Base-by-base conservation (phyloP, 352 stramenopile species). In the Achlya hypogyna region DNA sequence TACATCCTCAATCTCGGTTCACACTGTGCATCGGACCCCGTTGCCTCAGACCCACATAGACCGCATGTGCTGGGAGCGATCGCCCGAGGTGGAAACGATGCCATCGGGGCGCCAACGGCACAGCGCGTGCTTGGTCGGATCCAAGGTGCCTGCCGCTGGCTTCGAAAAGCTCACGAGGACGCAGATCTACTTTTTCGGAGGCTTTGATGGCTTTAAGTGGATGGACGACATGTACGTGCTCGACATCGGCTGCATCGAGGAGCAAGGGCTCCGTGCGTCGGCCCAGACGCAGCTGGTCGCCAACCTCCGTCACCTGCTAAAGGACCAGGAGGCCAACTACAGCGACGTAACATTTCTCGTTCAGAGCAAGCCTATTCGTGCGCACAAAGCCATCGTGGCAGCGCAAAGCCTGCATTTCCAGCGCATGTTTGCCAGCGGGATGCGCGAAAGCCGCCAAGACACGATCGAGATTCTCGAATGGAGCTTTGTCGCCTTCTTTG, bases 161-260 rank as follows among this genome's bases (percentile, higher is more conserved):
- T 23, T 5, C 42, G 10, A 8, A 3, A 56, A 12, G 12, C 22
- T 5, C n/a, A 40, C 56, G 35, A 52, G 5, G 23, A 12, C 22
- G 42, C 59, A 67, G 60, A 67, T 67, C 20, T 67, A 58, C 43
- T 32, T 65, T 16, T n/a, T 65, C 16, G 63, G 63, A n/a, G 63
- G 63, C 31, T 70, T 70, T 70, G 63, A 70, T 65, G 63, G 63
- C 20, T 70, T 65, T 27, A 70, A 70, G 32, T 70, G 63, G 63
- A 47, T 70, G 20, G 58, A 70, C n/a, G 63, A 70, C 58, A 65
- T 60, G 51, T 51, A 70, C 23, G 35, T 70, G 20, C 32, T 70
- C 0, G 63, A 70, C 58, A 65, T 70, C 65, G 54, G 63, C 51
- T 51, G 40, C 45, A 65, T 70, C 29, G 63, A 70, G 27, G 58